phyloP scores from a whole-genome alignment of 129 eudicot genomes.

The Ambrosia trifida region DNA sequence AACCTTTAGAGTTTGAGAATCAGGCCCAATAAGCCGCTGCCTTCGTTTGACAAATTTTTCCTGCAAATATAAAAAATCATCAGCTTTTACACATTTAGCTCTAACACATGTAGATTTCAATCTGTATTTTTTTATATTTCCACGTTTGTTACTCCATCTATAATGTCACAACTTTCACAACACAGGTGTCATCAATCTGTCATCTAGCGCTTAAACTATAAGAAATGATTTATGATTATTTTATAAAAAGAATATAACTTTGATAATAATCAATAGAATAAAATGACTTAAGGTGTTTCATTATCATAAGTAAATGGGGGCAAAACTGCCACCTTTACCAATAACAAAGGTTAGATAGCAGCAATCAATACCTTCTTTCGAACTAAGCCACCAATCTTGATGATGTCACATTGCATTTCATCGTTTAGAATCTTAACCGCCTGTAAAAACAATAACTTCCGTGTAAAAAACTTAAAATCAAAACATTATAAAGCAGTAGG shows the following conservation, averaged over 20 bases:
- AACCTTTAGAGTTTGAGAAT: constrained; percentile 87
- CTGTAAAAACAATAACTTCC: constrained; percentile 36
- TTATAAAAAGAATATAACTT: background rate
- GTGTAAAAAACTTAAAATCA: constrained; percentile 24
- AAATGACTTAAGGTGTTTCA: background rate
- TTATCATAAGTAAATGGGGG: background rate
- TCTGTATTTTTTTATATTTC: background rate
- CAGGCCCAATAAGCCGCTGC: constrained; percentile 81
- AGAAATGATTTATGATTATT: background rate
- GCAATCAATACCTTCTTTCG: constrained; percentile 24
- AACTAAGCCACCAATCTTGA: constrained; percentile 60
- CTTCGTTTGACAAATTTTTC: constrained; percentile 93
- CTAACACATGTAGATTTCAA: background rate
- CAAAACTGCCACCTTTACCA: background rate
- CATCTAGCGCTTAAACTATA: background rate
- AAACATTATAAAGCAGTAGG: background rate
- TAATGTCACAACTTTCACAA: background rate
- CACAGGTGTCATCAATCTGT: background rate
- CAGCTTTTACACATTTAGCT: background rate
- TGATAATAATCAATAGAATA: background rate
- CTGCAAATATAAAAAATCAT: constrained; percentile 41
- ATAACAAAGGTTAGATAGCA: background rate
- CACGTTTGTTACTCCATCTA: background rate
- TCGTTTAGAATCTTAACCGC: constrained; percentile 86
- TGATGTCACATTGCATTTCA: constrained; percentile 97